Evolutionary conservation across 257 asterid species (phyloP).

Genomic region (Hygrophila difformis): DNA sequence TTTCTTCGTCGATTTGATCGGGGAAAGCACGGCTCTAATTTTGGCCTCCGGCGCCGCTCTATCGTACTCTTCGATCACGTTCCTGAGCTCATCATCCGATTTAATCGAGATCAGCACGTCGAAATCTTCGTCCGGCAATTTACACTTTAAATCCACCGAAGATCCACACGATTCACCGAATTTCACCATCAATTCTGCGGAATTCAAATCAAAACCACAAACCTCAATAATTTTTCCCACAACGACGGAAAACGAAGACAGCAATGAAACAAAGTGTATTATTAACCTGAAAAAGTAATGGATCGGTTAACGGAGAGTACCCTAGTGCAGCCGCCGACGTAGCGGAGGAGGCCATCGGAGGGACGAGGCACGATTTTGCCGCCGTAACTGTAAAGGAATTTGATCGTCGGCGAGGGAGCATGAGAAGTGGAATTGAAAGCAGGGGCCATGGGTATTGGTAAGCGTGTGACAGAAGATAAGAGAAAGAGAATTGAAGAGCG

Average conservation of each 20-base stretch:
- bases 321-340: slow-evolving; percentile 71
- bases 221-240: no score
- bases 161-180: slow-evolving; percentile 65
- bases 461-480: no score
- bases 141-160: slow-evolving; percentile 59
- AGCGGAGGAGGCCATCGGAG: slow-evolving; percentile 66
- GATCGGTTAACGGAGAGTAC: slow-evolving; percentile 57
- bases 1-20: slow-evolving; percentile 37
- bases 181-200: slow-evolving; percentile 67
- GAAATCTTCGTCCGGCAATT: slow-evolving; percentile 66
- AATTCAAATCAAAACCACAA: no score
- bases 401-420: no score
- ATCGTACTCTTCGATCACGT: slow-evolving; percentile 64
- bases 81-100: slow-evolving; percentile 61
- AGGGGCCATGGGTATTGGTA: no score
- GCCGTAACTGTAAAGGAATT: slow-evolving; percentile 77
- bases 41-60: slow-evolving; percentile 41
- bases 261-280: not conserved
- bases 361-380: slow-evolving; percentile 66
- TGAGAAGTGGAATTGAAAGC: no score
- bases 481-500: no score
- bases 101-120: slow-evolving; percentile 63
- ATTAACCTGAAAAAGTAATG: slow-evolving; percentile 27
- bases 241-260: no score
- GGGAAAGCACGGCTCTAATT: slow-evolving; percentile 60